Conservation (phyloP, 176 grass and related monocot genomes). For the Rhynchospora tenuis region DNA sequence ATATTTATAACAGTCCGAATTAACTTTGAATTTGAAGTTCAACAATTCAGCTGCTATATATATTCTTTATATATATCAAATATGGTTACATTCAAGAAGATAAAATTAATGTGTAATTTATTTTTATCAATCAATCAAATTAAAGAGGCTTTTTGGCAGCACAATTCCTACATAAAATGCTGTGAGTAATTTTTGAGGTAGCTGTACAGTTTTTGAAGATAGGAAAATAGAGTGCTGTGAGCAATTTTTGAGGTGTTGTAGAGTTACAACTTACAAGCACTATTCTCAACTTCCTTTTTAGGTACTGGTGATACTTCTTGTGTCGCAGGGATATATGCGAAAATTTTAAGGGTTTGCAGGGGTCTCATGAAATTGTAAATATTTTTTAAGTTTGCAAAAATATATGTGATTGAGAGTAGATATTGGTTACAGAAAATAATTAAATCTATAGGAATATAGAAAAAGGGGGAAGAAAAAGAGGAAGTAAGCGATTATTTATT, state of each 20-base stretch:
- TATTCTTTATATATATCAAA: too few relatives aligned
- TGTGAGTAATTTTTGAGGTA: too few relatives aligned
- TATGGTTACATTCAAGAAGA: too few relatives aligned
- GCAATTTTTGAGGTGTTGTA: neutral
- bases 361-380: neutral
- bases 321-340: slow-evolving; percentile 7
- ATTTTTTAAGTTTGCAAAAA: neutral
- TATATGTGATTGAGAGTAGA: neutral
- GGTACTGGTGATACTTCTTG: too few relatives aligned
- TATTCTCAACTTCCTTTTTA: neutral
- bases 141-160: too few relatives aligned
- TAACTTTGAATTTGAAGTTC: too few relatives aligned
- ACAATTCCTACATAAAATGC: too few relatives aligned
- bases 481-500: neutral
- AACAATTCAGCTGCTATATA: too few relatives aligned
- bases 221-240: neutral
- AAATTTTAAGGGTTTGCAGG: neutral
- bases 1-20: too few relatives aligned
- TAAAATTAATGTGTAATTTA: too few relatives aligned
- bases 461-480: neutral
- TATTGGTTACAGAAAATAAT: slow-evolving; percentile 9
- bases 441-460: slow-evolving; percentile 3
- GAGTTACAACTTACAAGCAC: neutral
- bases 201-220: neutral
- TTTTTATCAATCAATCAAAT: too few relatives aligned